Percentiles rank a stretch among this genome's conserved stretches.
Conservation (phyloP, 2,329 filamentous ascomycete genomes). For the Tricladium varicosporioides region DNA sequence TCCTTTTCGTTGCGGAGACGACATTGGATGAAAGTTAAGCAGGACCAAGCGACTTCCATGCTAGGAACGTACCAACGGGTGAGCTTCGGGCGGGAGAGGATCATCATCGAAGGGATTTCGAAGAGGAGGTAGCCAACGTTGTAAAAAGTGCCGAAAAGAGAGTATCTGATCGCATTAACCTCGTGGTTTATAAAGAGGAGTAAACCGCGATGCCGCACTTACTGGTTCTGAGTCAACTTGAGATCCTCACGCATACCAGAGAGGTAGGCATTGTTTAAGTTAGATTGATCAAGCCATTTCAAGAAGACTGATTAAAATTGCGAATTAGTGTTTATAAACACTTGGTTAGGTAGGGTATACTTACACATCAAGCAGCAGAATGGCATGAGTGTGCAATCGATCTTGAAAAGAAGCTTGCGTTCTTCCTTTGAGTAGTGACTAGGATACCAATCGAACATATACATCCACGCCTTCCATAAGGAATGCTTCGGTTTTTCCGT, state of each 20-base stretch:
- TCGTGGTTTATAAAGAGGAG: constrained; percentile 54
- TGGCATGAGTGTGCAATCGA: constrained; percentile 2
- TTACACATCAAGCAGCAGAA: not conserved
- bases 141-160: constrained; percentile 39
- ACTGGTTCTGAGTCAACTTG: constrained; percentile 45
- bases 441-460: constrained; percentile 3
- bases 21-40: constrained; percentile 23
- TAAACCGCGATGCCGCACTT: constrained; percentile 51
- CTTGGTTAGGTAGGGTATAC: constrained; percentile 17
- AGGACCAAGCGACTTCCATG: constrained; percentile 24
- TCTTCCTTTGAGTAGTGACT: not conserved
- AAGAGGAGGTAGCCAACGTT: not conserved
- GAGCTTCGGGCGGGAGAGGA: not conserved
- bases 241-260: constrained; percentile 48
- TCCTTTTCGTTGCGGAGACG: constrained; percentile 33
- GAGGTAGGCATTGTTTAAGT: constrained; percentile 29
- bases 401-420: not conserved
- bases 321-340: constrained; percentile 13
- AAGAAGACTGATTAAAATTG: constrained; percentile 33
- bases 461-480: not conserved
- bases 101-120: not conserved
- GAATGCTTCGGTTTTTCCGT: not conserved
- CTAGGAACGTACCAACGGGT: constrained; percentile 14
- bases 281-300: constrained; percentile 41
- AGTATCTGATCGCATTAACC: constrained; percentile 44